Evolutionary conservation across 163 green algal species (phyloP), one percentile per base, ranked within the genome.

Genomic region (Chloromonas sp.): DNA sequence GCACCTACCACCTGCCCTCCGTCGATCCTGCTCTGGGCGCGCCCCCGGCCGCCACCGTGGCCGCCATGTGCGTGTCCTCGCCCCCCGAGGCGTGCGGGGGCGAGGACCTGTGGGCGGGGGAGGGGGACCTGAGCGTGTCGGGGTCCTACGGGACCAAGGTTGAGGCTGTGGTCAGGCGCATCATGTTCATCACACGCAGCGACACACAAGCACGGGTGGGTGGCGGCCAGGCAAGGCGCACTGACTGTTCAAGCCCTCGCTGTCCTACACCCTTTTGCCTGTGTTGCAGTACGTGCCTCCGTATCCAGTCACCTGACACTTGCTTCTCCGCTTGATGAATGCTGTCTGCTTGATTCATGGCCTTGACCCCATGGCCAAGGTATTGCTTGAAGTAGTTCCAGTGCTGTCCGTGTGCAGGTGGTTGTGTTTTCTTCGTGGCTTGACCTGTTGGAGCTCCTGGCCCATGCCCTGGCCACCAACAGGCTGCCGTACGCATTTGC

Each of bases 351-450:
- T 36, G 36, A 36, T 36, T 36, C 36, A 36, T 36, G 36, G 36
- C 36, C 36, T 36, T 36, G 36, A 36, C 36, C 36, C 36, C 36
- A 36, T 36, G 36, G 36, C 36, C 36, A 36, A 36, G 36, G 36
- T 36, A 36, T 36, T 36, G 36, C 36, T 36, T 36, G 36, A 36
- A 36, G 36, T 36, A 36, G 36, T 36, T 36, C 36, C 36, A 36
- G 36, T 36, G 36, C 36, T 57, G 58, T 81, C 1, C 36, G 14
- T 61, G 3, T 76, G 36, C 85, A 91, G 87, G 71, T 98, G 2
- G 87, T 99, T 14, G 92, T 98, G 14, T 98, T 99, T 81, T 94
- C 87, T 58, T 89, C 88, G n/a, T 99, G 96, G 96, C 74, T 87
- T 14, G 96, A 97, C 84, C 89, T 97, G 60, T 87, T 98, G 61